Conservation (phyloP, 2,329 filamentous ascomycete species). For the Penicillium crustosum region DNA sequence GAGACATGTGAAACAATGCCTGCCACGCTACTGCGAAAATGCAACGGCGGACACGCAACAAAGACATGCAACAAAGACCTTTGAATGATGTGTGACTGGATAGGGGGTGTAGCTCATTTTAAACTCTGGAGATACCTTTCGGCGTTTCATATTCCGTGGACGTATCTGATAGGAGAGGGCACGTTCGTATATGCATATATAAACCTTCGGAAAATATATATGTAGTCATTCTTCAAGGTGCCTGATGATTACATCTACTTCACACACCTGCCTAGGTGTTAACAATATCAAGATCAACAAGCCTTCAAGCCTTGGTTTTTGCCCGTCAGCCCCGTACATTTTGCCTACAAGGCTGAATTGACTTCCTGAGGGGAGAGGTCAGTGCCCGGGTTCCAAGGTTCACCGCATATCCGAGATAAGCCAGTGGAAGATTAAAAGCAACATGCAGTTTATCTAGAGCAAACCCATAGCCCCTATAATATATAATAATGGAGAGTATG, state of each 20-base stretch:
- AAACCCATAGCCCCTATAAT: background rate
- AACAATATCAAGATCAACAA: background rate
- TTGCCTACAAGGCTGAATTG: background rate
- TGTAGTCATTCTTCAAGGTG: background rate
- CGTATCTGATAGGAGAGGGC: background rate
- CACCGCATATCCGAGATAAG: background rate
- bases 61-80: slow-evolving; percentile 15
- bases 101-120: background rate
- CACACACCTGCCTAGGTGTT: background rate
- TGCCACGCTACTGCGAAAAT: slow-evolving; percentile 15
- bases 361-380: background rate
- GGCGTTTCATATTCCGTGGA: background rate
- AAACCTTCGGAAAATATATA: background rate
- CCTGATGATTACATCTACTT: background rate
- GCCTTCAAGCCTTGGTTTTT: background rate
- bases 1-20: slow-evolving; percentile 19
- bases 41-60: slow-evolving; percentile 5
- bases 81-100: background rate
- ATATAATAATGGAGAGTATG: background rate
- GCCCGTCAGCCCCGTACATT: background rate
- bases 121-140: background rate
- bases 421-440: background rate
- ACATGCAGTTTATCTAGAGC: background rate
- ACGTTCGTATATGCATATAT: background rate
- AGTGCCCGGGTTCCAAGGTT: background rate